Percentiles rank a stretch among this genome's conserved stretches.
Conservation (phyloP, 495 filamentous ascomycete genomes). For the Aspergillus sclerotioniger region DNA sequence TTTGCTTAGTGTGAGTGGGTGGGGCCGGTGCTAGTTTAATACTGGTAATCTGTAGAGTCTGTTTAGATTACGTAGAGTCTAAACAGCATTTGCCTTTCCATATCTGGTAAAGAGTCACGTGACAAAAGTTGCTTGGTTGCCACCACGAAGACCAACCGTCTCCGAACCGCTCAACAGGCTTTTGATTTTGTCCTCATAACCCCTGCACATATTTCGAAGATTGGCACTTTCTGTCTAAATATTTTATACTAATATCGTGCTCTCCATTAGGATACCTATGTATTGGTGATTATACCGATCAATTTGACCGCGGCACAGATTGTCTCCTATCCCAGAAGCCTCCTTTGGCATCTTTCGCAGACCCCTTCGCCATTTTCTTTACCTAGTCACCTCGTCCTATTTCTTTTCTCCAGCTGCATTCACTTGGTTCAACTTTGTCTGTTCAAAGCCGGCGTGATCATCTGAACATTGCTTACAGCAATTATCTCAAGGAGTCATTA, state of each 20-base stretch:
- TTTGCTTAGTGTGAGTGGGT: background rate
- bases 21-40: no score
- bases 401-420: background rate
- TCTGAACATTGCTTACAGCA: background rate
- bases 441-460: background rate
- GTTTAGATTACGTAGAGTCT: no score
- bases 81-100: no score
- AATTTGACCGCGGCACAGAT: background rate
- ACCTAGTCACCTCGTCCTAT: background rate
- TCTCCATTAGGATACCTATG: background rate
- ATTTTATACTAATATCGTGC: background rate
- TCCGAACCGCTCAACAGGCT: background rate
- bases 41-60: background rate
- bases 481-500: background rate
- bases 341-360: background rate
- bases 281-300: background rate
- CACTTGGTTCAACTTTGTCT: background rate
- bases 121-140: background rate
- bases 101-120: background rate
- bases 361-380: background rate
- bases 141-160: background rate
- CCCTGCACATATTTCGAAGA: background rate
- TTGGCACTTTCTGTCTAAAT: background rate
- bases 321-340: background rate
- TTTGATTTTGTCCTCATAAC: background rate